phyloP scores from a whole-genome alignment of 2,329 filamentous ascomycete genomes.

The Scedosporium aurantiacum region DNA sequence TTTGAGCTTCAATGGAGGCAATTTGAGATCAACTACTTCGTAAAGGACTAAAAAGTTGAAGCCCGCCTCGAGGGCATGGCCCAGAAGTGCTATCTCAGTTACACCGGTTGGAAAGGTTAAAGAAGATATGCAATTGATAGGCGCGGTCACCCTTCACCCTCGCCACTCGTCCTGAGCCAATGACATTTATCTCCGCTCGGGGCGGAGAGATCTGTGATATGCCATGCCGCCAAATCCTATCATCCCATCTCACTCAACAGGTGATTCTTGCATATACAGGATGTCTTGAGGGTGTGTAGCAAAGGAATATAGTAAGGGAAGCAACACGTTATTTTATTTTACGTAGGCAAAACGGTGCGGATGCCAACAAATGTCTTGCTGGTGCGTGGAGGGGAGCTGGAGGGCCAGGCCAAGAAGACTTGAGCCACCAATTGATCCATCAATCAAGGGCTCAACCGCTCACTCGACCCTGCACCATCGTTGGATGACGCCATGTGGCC shows the following conservation, averaged over 20 bases:
- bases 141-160: background rate
- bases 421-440: no score
- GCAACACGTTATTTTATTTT: background rate
- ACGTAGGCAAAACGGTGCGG: background rate
- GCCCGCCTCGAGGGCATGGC: no score
- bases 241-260: background rate
- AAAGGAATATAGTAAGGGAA: background rate
- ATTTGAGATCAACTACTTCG: no score
- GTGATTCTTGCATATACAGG: background rate
- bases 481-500: background rate
- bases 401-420: no score
- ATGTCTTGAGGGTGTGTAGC: background rate
- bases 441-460: no score
- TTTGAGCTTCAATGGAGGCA: no score
- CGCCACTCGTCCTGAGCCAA: background rate
- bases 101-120: no score
- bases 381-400: background rate
- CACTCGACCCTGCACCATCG: background rate
- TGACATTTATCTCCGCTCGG: background rate
- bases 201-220: background rate
- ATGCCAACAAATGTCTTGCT: background rate
- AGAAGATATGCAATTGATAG: background rate
- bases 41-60: no score
- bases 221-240: background rate
- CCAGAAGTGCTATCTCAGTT: no score